Base-by-base conservation (phyloP, 148 eudicot species). In the Spergularia marina region DNA sequence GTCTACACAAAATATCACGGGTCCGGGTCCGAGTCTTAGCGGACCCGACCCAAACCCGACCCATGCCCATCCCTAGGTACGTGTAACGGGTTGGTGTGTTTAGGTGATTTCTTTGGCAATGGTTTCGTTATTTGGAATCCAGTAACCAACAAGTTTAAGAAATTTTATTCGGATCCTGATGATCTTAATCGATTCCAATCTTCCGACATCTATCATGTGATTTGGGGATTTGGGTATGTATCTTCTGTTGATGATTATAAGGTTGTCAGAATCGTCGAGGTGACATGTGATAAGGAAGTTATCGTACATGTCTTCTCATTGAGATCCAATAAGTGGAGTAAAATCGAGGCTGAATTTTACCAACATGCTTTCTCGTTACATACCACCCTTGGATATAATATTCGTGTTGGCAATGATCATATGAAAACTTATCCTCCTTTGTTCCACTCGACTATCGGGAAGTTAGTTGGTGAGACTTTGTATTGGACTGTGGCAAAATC, bases 61-160 rank as follows among this genome's bases (percentile, higher is more conserved):
- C n/a, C n/a, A n/a, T n/a, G n/a, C n/a, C n/a, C n/a, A n/a, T n/a
- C n/a, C n/a, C n/a, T n/a, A n/a, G n/a, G n/a, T n/a, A n/a, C n/a
- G n/a, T n/a, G n/a, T n/a, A 67, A 67, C 5, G 71, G 55, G 53
- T 67, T 67, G 13, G 71, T 67, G 16, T 67, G 71, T 67, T 67
- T 67, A 66, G 70, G 14, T 17, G 53, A 44, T 10, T 0, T 5
- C 1, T 17, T 17, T 51, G 23, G 20, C 0, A 8, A 41, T 17
- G 41, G 40, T 21, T 66, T 66, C 18, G 8, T 66, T 17, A 3
- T 67, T 6, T 67, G 25, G 15, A 67, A 67, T 13, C 70, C 70
- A 10, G 15, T 14, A 7, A 67, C 54, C 4, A 67, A 44, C 15
- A 15, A 67, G n/a, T 18, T 8, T 8, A 56, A 18, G 20, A 56